A percentile compares a stretch with the other conserved stretches of the same genome.
These are phyloP conservation scores for Dovyalis caffra DNA, from an alignment of 345 rosid genomes.

Conservation along the genomic window DNA sequence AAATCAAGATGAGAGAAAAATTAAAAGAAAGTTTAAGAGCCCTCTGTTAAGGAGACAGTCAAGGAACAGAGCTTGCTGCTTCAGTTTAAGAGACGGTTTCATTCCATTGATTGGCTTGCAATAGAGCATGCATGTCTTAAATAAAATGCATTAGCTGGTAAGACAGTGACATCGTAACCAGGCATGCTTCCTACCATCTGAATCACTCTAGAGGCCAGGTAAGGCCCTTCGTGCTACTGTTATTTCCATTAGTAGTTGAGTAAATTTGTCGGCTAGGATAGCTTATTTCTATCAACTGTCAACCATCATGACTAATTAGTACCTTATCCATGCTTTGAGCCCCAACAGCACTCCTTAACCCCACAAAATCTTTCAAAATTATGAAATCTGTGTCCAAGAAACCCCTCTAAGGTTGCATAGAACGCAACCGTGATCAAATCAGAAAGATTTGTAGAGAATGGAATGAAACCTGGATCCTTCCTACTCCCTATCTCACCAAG, in stretches of 20 bases:
- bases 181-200: slow-evolving; percentile 1
- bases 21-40: too few species aligned
- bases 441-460: slow-evolving; percentile 4
- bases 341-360: slow-evolving; percentile 2
- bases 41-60: too few species aligned
- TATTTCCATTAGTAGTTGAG: slow-evolving; percentile 3
- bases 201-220: slow-evolving; percentile 3
- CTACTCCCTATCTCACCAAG: background rate
- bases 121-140: slow-evolving; percentile 2
- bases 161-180: background rate
- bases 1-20: too few species aligned
- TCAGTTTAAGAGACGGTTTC: too few species aligned
- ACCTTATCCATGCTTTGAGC: background rate
- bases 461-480: slow-evolving; percentile 10
- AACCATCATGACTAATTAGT: too few species aligned
- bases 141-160: slow-evolving; percentile 7
- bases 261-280: background rate
- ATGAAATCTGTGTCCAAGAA: background rate
- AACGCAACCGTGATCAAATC: background rate
- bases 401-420: slow-evolving; percentile 8
- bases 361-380: slow-evolving; percentile 2
- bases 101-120: background rate
- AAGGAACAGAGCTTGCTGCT: too few species aligned
- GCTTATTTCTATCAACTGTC: background rate
- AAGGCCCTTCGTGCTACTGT: slow-evolving; percentile 12